Conservation (phyloP, 257 asterid genomes). For the Buddleja alternifolia region DNA sequence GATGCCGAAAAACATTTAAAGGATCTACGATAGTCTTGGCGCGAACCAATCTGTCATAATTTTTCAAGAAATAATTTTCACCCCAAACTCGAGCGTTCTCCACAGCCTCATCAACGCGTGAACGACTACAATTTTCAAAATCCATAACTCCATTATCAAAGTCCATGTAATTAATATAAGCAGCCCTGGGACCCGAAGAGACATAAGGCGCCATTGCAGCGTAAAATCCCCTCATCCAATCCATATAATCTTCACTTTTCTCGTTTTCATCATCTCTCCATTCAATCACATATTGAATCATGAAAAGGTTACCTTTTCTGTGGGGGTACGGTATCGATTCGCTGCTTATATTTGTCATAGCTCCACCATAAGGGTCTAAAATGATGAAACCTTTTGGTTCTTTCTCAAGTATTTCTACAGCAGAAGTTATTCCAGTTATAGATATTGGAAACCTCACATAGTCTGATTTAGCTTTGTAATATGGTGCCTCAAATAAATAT, state of each 20-base stretch:
- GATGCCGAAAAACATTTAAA: constrained; percentile 43
- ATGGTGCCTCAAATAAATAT: neutral
- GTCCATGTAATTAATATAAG: neutral
- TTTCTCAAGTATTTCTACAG: neutral
- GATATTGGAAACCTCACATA: neutral
- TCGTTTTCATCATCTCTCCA: neutral
- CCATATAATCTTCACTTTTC: neutral
- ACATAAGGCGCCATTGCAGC: neutral
- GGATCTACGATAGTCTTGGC: constrained; percentile 51
- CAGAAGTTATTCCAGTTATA: neutral
- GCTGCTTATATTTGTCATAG: neutral
- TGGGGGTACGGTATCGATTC: neutral
- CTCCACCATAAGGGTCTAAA: neutral
- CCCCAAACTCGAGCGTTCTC: constrained; percentile 44
- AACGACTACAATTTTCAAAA: too few species aligned
- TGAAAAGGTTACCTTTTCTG: neutral
- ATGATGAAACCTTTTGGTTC: neutral
- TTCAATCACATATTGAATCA: neutral
- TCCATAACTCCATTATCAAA: neutral
- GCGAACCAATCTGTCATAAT: constrained; percentile 47
- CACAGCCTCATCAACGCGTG: too few species aligned
- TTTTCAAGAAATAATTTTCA: constrained; percentile 50
- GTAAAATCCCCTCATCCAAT: constrained; percentile 2
- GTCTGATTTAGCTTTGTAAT: neutral
- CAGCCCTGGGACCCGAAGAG: neutral